Conservation (phyloP, 208 protist genomes). For the Wallacemonas sp. region DNA sequence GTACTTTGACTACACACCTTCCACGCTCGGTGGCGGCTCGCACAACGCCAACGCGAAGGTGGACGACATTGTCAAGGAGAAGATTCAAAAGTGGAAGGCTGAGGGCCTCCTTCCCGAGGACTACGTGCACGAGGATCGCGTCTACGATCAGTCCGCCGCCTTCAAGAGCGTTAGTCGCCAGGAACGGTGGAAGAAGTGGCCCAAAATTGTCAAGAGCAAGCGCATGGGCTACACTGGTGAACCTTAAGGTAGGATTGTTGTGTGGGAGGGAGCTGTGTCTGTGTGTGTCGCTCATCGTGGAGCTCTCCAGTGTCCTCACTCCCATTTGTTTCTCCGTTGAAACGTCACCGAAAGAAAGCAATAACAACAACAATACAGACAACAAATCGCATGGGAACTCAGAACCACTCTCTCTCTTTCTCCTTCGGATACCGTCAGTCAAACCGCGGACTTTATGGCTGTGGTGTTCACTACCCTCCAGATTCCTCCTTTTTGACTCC, state of each 20-base stretch:
- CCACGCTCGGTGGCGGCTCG: conserved; percentile 40
- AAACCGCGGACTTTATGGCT: too few relatives aligned
- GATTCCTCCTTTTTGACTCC: too few relatives aligned
- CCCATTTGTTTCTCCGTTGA: not conserved
- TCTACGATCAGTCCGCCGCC: conserved; percentile 75
- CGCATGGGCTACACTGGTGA: conserved; percentile 80
- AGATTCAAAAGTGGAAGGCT: conserved; percentile 91
- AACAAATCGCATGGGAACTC: not conserved
- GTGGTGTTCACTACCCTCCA: too few relatives aligned
- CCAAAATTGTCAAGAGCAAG: conserved; percentile 76
- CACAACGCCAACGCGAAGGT: conserved; percentile 83
- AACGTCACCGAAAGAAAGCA: not conserved
- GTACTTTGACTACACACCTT: conserved; percentile 91
- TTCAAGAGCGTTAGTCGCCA: conserved; percentile 83
- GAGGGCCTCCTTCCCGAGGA: conserved; percentile 87
- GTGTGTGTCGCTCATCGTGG: not conserved
- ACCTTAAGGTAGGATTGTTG: conserved; percentile 25
- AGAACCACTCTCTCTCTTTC: not conserved
- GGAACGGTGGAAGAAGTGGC: conserved; percentile 88
- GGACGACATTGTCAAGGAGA: conserved; percentile 91
- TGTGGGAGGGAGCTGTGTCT: not conserved
- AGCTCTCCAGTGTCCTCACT: not conserved
- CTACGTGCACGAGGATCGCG: conserved; percentile 84
- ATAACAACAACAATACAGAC: not conserved
- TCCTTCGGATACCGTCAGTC: too few relatives aligned